Evolutionary conservation across 1,284 basidiomycete genomes (phyloP).

Genomic region (Takashimella koratensis): DNA sequence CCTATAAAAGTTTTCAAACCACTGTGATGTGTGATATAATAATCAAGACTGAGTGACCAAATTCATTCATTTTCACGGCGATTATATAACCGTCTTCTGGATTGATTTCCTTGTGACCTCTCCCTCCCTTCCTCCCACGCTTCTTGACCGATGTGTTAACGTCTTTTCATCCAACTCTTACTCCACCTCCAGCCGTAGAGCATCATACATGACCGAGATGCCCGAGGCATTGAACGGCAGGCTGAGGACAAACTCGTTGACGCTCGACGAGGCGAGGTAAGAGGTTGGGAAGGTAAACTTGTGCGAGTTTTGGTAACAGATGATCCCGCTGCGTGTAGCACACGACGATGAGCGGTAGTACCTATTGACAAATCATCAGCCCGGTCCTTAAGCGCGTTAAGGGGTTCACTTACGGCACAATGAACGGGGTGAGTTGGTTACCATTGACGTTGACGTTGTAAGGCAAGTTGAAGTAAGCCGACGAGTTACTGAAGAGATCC

Average conservation of each 20-base stretch:
- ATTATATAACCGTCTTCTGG: too few relatives aligned
- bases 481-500: conserved; percentile 17
- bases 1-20: too few relatives aligned
- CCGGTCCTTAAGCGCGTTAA: too few relatives aligned
- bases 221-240: conserved; percentile 32
- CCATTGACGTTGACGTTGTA: conserved; percentile 26
- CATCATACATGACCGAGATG: conserved; percentile 22
- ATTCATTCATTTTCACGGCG: too few relatives aligned
- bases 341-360: conserved; percentile 32
- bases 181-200: conserved; percentile 26
- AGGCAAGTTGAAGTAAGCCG: conserved; percentile 14
- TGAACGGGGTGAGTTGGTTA: conserved; percentile 18
- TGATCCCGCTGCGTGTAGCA: conserved; percentile 24
- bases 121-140: too few relatives aligned
- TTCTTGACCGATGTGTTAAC: too few relatives aligned
- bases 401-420: conserved; percentile 28
- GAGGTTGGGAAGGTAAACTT: conserved; percentile 22
- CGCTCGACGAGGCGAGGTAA: conserved; percentile 10
- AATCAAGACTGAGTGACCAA: too few relatives aligned
- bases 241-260: conserved; percentile 26
- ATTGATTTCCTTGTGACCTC: too few relatives aligned
- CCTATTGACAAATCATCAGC: not conserved
- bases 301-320: conserved; percentile 26
- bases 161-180: conserved; percentile 1
- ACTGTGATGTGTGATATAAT: too few relatives aligned